Evolutionary conservation across 768 basidiomycete genomes (phyloP).

Genomic region (Leucosporidium scottii): DNA sequence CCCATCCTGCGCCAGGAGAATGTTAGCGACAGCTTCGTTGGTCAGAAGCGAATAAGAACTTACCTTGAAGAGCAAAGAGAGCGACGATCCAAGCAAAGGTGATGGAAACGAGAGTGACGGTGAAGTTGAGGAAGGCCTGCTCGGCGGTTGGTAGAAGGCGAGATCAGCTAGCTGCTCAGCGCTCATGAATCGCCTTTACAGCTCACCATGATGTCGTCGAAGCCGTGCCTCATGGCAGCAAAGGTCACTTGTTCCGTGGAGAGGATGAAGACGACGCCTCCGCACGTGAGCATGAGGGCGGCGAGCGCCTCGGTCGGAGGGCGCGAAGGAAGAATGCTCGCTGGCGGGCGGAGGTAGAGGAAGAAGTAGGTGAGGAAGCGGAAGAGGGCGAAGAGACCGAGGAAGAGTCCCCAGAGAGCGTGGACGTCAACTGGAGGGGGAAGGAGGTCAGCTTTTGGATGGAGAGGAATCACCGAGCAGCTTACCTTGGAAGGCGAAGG

Average conservation of each 20-base stretch:
- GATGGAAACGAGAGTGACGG: constrained; percentile 76
- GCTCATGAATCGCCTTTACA: too few relatives aligned
- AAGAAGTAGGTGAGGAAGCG: constrained; percentile 90
- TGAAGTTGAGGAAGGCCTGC: constrained; percentile 54
- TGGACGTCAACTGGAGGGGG: constrained; percentile 73
- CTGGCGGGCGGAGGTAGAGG: constrained; percentile 47
- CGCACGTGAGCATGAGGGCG: constrained; percentile 69
- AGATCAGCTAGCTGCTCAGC: too few relatives aligned
- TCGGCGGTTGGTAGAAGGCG: not conserved
- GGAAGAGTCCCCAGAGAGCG: constrained; percentile 78
- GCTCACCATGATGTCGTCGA: constrained; percentile 57
- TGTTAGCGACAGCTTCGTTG: not conserved
- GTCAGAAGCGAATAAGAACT: not conserved
- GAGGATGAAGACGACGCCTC: constrained; percentile 82
- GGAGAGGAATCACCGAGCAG: not conserved
- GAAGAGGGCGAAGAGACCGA: constrained; percentile 67
- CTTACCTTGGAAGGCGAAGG: constrained; percentile 71
- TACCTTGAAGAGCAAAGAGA: constrained; percentile 70
- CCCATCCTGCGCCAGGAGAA: constrained; percentile 1
- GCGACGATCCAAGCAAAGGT: constrained; percentile 76
- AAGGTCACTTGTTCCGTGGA: constrained; percentile 69
- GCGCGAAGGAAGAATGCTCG: constrained; percentile 56
- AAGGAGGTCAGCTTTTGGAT: constrained; percentile 8
- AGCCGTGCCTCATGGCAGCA: constrained; percentile 81
- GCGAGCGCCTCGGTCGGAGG: constrained; percentile 90